phyloP scores from a whole-genome alignment of 805 yeast genomes.

The Ogataea thermomethanolica region DNA sequence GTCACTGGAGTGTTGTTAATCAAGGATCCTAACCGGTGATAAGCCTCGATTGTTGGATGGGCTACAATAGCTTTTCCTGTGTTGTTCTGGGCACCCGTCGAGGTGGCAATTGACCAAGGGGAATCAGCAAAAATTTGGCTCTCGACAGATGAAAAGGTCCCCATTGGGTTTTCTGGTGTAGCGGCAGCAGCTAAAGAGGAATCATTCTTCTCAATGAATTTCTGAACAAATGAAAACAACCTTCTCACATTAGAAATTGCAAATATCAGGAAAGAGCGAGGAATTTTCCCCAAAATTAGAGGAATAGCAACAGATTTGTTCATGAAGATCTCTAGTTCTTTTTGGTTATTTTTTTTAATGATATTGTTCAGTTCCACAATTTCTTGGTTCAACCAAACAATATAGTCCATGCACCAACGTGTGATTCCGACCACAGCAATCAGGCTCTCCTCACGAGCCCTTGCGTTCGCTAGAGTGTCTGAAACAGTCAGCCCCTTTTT shows the following conservation, averaged over 20 bases:
- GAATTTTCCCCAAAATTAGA: conserved; percentile 62
- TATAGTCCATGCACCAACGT: conserved; percentile 81
- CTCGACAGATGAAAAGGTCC: conserved; percentile 29
- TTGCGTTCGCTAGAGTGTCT: conserved; percentile 40
- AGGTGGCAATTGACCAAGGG: conserved; percentile 28
- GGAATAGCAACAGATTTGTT: conserved; percentile 46
- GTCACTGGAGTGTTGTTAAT: conserved; percentile 52
- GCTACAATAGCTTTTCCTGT: conserved; percentile 22
- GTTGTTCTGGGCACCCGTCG: conserved; percentile 9
- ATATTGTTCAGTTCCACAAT: conserved; percentile 43
- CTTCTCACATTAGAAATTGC: conserved; percentile 65
- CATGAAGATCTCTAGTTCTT: conserved; percentile 21
- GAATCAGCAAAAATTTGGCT: conserved; percentile 30
- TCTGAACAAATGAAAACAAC: conserved; percentile 53
- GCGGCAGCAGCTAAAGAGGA: conserved; percentile 29
- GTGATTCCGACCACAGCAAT: conserved; percentile 70
- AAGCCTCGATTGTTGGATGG: conserved; percentile 50
- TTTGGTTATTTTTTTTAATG: conserved; percentile 24
- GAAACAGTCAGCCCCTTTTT: conserved; percentile 50
- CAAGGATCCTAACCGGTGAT: conserved; percentile 46
- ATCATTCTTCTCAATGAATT: conserved; percentile 50
- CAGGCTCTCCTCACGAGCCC: conserved; percentile 58
- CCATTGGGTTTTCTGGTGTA: conserved; percentile 32
- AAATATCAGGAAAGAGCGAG: conserved; percentile 62
- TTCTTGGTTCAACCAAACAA: conserved; percentile 72